A percentile compares a stretch with the other conserved stretches of the same genome.
phyloP scores from a whole-genome alignment of 345 rosid genomes.

The Sisymbrium irio region DNA sequence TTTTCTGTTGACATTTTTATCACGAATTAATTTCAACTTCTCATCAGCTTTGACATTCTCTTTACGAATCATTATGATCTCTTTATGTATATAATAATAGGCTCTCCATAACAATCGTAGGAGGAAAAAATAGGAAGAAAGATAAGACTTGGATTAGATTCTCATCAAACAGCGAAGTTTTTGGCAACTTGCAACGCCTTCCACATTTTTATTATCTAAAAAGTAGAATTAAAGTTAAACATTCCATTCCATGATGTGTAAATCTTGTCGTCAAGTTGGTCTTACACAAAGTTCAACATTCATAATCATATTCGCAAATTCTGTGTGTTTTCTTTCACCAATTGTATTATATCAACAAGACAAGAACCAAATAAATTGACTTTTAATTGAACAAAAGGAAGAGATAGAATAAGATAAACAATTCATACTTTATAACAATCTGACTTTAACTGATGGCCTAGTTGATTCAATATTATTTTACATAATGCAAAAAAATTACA shows the following conservation, averaged over 20 bases:
- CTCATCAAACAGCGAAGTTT: slow-evolving; percentile 13
- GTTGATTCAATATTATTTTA: not conserved
- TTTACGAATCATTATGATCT: not conserved
- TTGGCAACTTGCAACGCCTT: slow-evolving; percentile 23
- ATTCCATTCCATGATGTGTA: slow-evolving; percentile 30
- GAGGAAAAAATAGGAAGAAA: slow-evolving; percentile 5
- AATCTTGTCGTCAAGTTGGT: slow-evolving; percentile 25
- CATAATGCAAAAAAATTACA: not conserved
- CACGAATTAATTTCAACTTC: not conserved
- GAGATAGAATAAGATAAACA: not conserved
- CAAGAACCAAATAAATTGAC: not conserved
- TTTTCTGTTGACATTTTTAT: slow-evolving; percentile 26
- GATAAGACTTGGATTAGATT: slow-evolving; percentile 23
- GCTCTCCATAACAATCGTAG: not conserved
- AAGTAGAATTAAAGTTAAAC: slow-evolving; percentile 12
- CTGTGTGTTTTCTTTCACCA: not conserved
- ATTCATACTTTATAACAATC: not conserved
- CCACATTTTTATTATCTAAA: slow-evolving; percentile 21
- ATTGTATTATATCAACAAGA: not conserved
- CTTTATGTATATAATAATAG: not conserved
- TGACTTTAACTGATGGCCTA: not conserved
- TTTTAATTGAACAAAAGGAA: not conserved
- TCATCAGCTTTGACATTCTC: slow-evolving; percentile 24
- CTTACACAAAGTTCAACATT: slow-evolving; percentile 17
- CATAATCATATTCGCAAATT: slow-evolving; percentile 17